Percentiles rank a stretch among this genome's conserved stretches.
Evolutionary conservation across 371 early-diverging fungal genomes (phyloP).

Genomic region (Rhizopus stolonifer): DNA sequence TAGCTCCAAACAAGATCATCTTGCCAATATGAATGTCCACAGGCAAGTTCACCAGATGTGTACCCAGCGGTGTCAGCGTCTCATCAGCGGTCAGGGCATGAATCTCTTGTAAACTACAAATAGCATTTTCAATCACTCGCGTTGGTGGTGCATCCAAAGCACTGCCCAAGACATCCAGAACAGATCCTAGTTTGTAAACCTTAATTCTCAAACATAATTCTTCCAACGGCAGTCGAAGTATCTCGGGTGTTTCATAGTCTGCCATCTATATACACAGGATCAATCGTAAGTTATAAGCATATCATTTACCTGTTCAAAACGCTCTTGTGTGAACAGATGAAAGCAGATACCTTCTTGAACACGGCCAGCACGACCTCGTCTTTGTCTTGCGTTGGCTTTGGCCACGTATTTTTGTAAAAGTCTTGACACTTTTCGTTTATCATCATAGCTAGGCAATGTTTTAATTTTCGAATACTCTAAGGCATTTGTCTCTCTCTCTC

Average conservation of each 20-base stretch:
- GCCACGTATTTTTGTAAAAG: constrained; percentile 73
- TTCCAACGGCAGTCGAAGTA: constrained; percentile 78
- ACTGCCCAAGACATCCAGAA: constrained; percentile 61
- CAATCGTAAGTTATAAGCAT: too few species aligned
- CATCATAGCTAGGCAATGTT: constrained; percentile 71
- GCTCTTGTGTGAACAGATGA: constrained; percentile 61
- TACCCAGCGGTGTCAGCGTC: constrained; percentile 85
- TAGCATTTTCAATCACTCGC: constrained; percentile 68
- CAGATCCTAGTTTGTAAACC: constrained; percentile 56
- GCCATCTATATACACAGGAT: too few species aligned
- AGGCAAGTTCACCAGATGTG: constrained; percentile 82
- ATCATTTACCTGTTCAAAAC: constrained; percentile 60
- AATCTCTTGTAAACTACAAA: constrained; percentile 55
- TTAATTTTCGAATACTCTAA: too few species aligned
- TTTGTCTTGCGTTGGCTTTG: constrained; percentile 84
- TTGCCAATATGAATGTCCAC: constrained; percentile 89
- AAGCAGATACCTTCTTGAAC: constrained; percentile 82
- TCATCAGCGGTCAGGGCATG: constrained; percentile 54
- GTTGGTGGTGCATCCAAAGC: constrained; percentile 76
- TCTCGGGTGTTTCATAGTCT: constrained; percentile 76
- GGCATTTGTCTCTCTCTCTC: too few species aligned
- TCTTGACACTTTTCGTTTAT: constrained; percentile 63
- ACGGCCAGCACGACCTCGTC: constrained; percentile 93
- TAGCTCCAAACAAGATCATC: constrained; percentile 80
- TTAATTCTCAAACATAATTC: constrained; percentile 82